Conservation (phyloP, 306 rosid genomes). For the Begonia loranthoides region DNA sequence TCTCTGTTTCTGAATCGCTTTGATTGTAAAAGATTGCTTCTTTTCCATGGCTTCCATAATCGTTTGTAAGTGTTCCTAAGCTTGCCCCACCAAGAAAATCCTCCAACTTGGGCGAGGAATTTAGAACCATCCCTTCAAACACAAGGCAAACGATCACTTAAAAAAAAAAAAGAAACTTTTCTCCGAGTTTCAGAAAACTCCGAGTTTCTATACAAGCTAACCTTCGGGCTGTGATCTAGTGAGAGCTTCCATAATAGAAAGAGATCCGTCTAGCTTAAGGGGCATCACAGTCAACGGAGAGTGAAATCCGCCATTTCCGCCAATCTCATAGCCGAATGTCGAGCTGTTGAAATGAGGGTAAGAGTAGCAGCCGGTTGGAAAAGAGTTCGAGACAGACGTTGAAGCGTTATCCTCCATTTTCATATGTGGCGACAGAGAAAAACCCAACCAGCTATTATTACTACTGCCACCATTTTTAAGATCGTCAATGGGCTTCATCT, state of each 20-base stretch:
- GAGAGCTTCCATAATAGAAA: slow-evolving; percentile 81
- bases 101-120: slow-evolving; percentile 77
- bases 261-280: slow-evolving; percentile 85
- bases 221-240: slow-evolving; percentile 52
- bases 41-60: slow-evolving; percentile 38
- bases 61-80: neutral
- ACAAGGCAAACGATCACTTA: neutral
- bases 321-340: slow-evolving; percentile 32
- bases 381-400: slow-evolving; percentile 19
- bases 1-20: slow-evolving; percentile 30
- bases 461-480: slow-evolving; percentile 17
- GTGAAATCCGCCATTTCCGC: slow-evolving; percentile 28
- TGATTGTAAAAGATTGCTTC: slow-evolving; percentile 34
- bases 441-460: slow-evolving; percentile 69
- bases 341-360: slow-evolving; percentile 24
- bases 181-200: neutral
- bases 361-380: slow-evolving; percentile 37
- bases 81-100: slow-evolving; percentile 80
- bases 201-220: no score
- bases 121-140: slow-evolving; percentile 43
- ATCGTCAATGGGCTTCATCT: slow-evolving; percentile 63
- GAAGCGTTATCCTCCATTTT: slow-evolving; percentile 27
- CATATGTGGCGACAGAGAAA: slow-evolving; percentile 90
- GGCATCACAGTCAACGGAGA: slow-evolving; percentile 80
- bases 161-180: neutral